A percentile compares a stretch with the other conserved stretches of the same genome.
Conservation (phyloP, 345 rosid species). For the Alliaria petiolata region DNA sequence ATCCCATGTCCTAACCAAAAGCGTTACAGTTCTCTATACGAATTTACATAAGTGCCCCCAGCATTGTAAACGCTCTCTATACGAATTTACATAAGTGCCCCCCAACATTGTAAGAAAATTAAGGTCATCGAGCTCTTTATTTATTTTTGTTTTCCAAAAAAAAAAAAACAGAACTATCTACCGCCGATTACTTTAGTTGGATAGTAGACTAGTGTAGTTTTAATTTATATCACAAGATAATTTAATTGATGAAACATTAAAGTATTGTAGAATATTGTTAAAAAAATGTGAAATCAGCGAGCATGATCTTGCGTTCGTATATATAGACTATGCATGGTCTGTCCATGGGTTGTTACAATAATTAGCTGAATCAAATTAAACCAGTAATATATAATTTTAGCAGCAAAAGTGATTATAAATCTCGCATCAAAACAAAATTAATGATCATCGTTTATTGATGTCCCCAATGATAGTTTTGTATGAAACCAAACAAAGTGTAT, state of each 20-base stretch:
- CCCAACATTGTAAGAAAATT: neutral
- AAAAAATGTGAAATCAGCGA: neutral
- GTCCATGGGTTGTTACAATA: neutral
- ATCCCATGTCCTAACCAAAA: neutral
- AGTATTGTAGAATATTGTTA: neutral
- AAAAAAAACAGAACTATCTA: neutral
- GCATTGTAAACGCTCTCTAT: neutral
- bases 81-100: slow-evolving; percentile 6
- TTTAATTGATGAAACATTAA: neutral
- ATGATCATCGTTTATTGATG: neutral
- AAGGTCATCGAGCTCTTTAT: neutral
- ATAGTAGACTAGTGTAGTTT: neutral
- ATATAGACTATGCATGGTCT: neutral
- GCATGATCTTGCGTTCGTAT: neutral
- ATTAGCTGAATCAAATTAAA: neutral
- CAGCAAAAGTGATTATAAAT: neutral
- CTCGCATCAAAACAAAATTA: neutral
- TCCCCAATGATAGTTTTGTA: neutral
- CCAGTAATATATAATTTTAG: neutral
- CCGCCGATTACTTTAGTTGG: neutral
- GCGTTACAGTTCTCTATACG: neutral
- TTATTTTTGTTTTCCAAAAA: neutral
- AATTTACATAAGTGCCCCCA: slow-evolving; percentile 9
- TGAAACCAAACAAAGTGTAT: neutral
- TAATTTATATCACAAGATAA: neutral